Conservation (phyloP, 345 rosid genomes). For the Erucastrum elatum region DNA sequence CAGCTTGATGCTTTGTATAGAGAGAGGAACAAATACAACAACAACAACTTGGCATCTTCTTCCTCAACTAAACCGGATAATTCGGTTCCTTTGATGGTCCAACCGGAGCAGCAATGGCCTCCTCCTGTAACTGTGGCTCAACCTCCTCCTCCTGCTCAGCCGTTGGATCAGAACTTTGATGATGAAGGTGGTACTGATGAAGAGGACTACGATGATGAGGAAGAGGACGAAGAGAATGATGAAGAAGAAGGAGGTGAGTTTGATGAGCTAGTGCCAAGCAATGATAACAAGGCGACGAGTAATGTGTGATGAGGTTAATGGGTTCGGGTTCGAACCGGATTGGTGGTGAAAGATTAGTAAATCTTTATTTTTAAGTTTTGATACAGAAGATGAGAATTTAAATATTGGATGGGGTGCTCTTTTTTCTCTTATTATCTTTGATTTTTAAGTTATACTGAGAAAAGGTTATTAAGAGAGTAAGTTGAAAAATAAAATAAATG, state of each 20-base stretch:
- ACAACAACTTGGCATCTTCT: slow-evolving; percentile 11
- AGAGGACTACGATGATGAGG: slow-evolving; percentile 38
- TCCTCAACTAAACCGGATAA: slow-evolving; percentile 44
- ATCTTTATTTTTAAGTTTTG: slow-evolving; percentile 31
- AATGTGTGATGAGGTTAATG: slow-evolving; percentile 7
- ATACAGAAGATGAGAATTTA: slow-evolving; percentile 34
- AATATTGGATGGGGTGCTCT: slow-evolving; percentile 32
- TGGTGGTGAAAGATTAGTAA: slow-evolving; percentile 26
- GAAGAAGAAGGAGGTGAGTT: slow-evolving; percentile 60
- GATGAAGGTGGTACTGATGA: slow-evolving; percentile 48
- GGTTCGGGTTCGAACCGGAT: slow-evolving; percentile 4
- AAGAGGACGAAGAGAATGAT: slow-evolving; percentile 51
- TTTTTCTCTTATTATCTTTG: neutral
- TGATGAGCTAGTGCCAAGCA: slow-evolving; percentile 59
- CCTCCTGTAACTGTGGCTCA: slow-evolving; percentile 37
- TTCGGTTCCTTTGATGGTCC: slow-evolving; percentile 60
- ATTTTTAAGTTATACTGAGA: slow-evolving; percentile 26
- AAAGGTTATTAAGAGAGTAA: slow-evolving; percentile 11
- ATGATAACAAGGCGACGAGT: slow-evolving; percentile 35
- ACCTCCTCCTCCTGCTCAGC: slow-evolving; percentile 14
- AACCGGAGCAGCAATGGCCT: slow-evolving; percentile 82
- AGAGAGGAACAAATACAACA: slow-evolving; percentile 46
- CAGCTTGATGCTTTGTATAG: slow-evolving; percentile 66
- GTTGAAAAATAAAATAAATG: slow-evolving; percentile 22
- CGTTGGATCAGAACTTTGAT: slow-evolving; percentile 27